Conservation (phyloP, 2,329 filamentous ascomycete species). For the Aspergillus sp. region DNA sequence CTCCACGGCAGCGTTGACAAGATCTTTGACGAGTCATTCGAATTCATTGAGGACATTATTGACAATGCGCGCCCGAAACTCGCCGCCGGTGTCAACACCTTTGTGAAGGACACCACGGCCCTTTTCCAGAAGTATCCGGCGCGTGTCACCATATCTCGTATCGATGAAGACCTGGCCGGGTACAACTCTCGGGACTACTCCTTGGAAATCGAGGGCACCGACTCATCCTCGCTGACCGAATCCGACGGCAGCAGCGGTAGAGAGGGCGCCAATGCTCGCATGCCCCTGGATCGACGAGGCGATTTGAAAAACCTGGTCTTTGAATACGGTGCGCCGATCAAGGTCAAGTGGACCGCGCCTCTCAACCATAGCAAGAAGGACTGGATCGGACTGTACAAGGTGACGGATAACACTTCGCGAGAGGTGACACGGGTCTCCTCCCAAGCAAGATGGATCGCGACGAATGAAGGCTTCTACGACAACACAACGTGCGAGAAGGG, state of each 20-base stretch:
- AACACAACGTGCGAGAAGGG: slow-evolving; percentile 72
- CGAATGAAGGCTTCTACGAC: slow-evolving; percentile 74
- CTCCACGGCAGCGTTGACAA: slow-evolving; percentile 84
- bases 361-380: slow-evolving; percentile 84
- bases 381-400: slow-evolving; percentile 95
- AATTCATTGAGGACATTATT: slow-evolving; percentile 88
- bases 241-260: slow-evolving; percentile 67
- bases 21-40: slow-evolving; percentile 79
- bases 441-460: slow-evolving; percentile 85
- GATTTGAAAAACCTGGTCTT: slow-evolving; percentile 74
- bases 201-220: slow-evolving; percentile 69
- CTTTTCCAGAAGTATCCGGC: slow-evolving; percentile 89
- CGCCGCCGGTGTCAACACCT: slow-evolving; percentile 78
- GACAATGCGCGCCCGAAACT: slow-evolving; percentile 83
- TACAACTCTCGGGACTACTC: slow-evolving; percentile 78
- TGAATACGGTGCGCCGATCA: slow-evolving; percentile 87
- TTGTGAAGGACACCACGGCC: slow-evolving; percentile 83
- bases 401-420: slow-evolving; percentile 86
- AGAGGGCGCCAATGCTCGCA: slow-evolving; percentile 69
- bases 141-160: slow-evolving; percentile 75
- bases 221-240: slow-evolving; percentile 51
- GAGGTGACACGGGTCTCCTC: slow-evolving; percentile 82
- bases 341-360: slow-evolving; percentile 86
- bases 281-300: slow-evolving; percentile 60
- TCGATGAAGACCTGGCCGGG: slow-evolving; percentile 77